Evolutionary conservation across 2,329 filamentous ascomycete species (phyloP).

Genomic region (Colletotrichum sp.): DNA sequence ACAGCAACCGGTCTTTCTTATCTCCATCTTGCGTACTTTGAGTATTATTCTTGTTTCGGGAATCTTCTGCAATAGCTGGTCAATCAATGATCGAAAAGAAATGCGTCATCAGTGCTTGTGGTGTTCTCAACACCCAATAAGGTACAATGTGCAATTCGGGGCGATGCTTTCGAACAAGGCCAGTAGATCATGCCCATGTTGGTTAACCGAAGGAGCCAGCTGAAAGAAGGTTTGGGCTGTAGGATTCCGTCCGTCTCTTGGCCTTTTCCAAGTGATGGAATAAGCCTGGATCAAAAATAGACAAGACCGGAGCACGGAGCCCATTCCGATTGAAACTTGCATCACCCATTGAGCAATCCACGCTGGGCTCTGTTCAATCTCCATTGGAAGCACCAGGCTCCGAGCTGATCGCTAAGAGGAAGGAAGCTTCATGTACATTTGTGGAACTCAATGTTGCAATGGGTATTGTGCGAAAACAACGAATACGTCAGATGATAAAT

Average conservation of each 20-base stretch:
- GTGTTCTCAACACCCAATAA: background rate
- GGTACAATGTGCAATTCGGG: background rate
- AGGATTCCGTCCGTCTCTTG: background rate
- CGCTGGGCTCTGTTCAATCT: background rate
- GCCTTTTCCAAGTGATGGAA: background rate
- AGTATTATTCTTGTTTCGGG: background rate
- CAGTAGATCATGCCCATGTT: background rate
- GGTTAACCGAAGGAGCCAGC: background rate
- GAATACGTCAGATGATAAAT: background rate
- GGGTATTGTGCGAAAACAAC: background rate
- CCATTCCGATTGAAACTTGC: background rate
- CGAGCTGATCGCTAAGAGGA: background rate
- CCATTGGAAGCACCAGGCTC: background rate
- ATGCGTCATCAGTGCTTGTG: background rate
- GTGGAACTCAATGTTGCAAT: background rate
- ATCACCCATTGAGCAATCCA: background rate
- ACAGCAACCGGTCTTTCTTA: background rate
- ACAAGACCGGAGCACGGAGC: background rate
- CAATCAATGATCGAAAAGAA: background rate
- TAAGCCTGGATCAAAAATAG: background rate
- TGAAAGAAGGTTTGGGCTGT: background rate
- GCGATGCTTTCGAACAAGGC: background rate
- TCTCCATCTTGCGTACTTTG: background rate
- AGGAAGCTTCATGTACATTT: background rate
- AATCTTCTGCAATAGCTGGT: background rate